Conservation (phyloP, 768 basidiomycete genomes). For the Lentinula aciculospora region DNA sequence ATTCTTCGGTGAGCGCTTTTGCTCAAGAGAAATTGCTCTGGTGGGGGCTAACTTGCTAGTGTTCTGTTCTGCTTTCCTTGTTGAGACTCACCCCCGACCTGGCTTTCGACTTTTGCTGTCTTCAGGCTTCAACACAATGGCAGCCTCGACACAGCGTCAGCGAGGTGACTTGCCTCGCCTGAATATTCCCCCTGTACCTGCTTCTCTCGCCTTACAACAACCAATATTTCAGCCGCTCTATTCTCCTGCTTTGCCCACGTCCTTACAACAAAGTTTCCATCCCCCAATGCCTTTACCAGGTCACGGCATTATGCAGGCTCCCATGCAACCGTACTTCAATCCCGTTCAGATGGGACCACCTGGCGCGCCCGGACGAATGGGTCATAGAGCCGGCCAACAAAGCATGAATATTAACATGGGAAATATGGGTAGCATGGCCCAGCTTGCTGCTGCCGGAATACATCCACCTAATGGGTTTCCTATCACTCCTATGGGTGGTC, state of each 20-base stretch:
- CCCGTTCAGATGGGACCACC: conserved; percentile 37
- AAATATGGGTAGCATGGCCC: conserved; percentile 48
- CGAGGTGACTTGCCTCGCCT: conserved; percentile 48
- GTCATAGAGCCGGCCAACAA: conserved; percentile 41
- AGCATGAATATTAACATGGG: conserved; percentile 24
- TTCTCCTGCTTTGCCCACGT: conserved; percentile 61
- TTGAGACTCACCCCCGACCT: not conserved
- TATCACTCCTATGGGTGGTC: conserved; percentile 54
- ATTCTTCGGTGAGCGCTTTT: not conserved
- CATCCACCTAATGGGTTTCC: conserved; percentile 50
- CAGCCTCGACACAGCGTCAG: conserved; percentile 4
- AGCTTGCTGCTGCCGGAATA: conserved; percentile 56
- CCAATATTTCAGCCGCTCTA: conserved; percentile 46
- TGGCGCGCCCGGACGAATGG: conserved; percentile 45
- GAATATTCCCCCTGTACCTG: conserved; percentile 42
- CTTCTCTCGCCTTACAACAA: conserved; percentile 44
- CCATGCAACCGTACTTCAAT: conserved; percentile 64
- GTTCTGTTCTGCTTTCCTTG: not conserved
- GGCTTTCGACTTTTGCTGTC: not conserved
- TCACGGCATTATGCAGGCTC: conserved; percentile 52
- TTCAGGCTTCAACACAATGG: not conserved
- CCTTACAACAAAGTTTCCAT: conserved; percentile 52
- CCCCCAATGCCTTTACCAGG: conserved; percentile 43
- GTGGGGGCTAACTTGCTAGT: not conserved
- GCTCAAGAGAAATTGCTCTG: conserved; percentile 2